Evolutionary conservation across 2,329 filamentous ascomycete species (phyloP).

Genomic region (Ophiostoma ulmi): DNA sequence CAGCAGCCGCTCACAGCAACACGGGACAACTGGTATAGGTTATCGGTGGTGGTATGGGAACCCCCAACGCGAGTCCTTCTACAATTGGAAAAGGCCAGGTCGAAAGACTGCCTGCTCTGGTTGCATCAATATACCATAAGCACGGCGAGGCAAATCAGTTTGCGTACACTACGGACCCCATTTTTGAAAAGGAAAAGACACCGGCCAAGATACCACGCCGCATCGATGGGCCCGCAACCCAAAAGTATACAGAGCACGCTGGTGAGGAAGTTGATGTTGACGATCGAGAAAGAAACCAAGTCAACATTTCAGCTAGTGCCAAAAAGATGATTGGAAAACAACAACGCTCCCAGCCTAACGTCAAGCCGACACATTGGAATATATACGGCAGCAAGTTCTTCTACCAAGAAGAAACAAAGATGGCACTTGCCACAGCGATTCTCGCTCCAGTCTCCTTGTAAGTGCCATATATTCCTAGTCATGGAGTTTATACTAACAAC

Average conservation of each 20-base stretch:
- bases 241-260: not conserved
- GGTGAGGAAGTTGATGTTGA: not conserved
- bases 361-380: not conserved
- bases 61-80: not conserved
- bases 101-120: not conserved
- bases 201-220: not conserved
- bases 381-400: conserved; percentile 17
- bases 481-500: not conserved
- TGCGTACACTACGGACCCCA: conserved; percentile 3
- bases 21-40: conserved; percentile 4
- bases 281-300: too few species aligned
- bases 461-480: not conserved
- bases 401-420: conserved; percentile 14
- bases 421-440: conserved; percentile 18
- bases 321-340: not conserved
- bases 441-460: conserved; percentile 15
- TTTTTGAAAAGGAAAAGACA: not conserved
- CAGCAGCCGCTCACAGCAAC: not conserved
- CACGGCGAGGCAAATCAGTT: conserved; percentile 6
- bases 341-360: not conserved
- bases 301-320: not conserved
- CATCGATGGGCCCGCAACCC: not conserved
- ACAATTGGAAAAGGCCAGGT: not conserved
- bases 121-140: conserved; percentile 16
- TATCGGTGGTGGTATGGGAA: not conserved